Conservation (phyloP, 305 asterid species). For the Nicotiana rustica region DNA sequence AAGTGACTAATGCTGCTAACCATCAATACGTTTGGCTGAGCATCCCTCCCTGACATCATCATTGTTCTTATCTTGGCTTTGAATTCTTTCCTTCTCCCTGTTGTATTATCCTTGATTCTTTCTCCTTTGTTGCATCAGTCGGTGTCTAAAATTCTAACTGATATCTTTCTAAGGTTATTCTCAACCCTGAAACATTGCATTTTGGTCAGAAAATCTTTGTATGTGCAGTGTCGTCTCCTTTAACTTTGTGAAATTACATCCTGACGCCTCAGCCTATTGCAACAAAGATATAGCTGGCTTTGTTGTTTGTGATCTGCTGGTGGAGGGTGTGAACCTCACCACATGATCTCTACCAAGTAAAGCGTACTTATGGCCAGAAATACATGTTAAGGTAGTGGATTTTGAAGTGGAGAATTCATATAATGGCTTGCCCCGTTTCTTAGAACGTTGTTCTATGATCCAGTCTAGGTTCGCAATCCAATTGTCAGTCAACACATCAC, state of each 20-base stretch:
- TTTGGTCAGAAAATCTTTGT: not conserved
- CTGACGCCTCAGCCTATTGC: conserved; percentile 5
- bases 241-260: conserved; percentile 25
- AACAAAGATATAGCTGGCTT: not conserved
- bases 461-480: conserved; percentile 6
- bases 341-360: conserved; percentile 26
- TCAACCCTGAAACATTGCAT: not conserved
- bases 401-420: conserved; percentile 31
- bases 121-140: no score
- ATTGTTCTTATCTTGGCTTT: no score
- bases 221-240: not conserved
- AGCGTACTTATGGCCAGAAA: conserved; percentile 3
- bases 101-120: no score
- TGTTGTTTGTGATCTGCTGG: conserved; percentile 21
- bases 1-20: no score
- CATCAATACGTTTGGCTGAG: no score
- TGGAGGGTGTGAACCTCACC: not conserved
- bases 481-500: conserved; percentile 32
- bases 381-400: not conserved
- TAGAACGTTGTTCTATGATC: conserved; percentile 19
- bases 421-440: conserved; percentile 32
- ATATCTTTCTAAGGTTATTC: no score
- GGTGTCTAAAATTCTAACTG: no score
- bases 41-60: no score
- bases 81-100: no score